Base-by-base conservation (phyloP, 306 rosid species). In the Pyrus betulifolia region DNA sequence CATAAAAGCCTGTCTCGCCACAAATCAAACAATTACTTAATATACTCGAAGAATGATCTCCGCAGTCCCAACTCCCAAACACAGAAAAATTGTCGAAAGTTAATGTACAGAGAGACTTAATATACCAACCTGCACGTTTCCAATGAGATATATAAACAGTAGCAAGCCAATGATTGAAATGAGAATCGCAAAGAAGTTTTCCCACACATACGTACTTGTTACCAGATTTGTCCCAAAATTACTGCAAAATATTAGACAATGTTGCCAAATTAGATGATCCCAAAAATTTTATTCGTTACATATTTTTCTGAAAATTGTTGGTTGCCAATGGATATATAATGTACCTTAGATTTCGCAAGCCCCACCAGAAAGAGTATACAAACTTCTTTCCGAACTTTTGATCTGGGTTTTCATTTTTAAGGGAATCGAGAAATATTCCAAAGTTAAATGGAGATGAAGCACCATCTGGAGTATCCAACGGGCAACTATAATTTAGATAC, bases 1-100 rank as follows among this genome's bases (percentile, higher is more conserved):
- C 88, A 93, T 81, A 40, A 82, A 89, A 61, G 87, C 86, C 97
- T 93, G 84, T 81, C 12, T 62, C 67, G 63, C 69, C 64, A 52
- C 64, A n/a, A 33, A 33, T 1, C 8, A 33, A 33, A 33, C 38
- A 33, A 33, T 6, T 33, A 33, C 38, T 33, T 33, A 33, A 5
- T 33, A 33, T 33, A 33, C 38, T 33, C 1, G 35, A 31, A 33
- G 38, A 33, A 33, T 5, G 38, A 35, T 35, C 40, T 35, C 40
- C 8, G 8, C 8, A 6, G 40, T 35, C 40, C 1, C 3, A 35
- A 1, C 38, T 33, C 38, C 38, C 38, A 33, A 33, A 35, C 40
- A 6, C 0, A 6, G 12, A 45, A 23, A 69, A 45, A 23, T 1
- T 35, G 40, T 0, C 6, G 2, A 45, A 3, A 69, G 3, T 8